phyloP scores from a whole-genome alignment of 768 basidiomycete species.

The Pisolithus albus region DNA sequence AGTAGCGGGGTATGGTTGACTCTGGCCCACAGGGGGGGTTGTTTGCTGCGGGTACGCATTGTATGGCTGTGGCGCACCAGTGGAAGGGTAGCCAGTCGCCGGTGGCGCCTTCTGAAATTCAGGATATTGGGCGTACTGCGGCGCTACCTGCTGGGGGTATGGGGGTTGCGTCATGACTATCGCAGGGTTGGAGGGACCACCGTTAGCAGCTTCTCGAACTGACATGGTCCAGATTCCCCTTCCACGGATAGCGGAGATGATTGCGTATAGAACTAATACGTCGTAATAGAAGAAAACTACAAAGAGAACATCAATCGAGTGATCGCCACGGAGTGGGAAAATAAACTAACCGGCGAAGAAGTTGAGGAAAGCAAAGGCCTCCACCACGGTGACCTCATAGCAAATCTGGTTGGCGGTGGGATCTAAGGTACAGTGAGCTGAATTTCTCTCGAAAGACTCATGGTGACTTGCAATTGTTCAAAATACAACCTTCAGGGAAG shows the following conservation, averaged over 20 bases:
- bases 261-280: slow-evolving; percentile 16
- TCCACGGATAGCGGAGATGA: slow-evolving; percentile 17
- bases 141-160: slow-evolving; percentile 2
- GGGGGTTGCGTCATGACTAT: slow-evolving; percentile 8
- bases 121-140: slow-evolving; percentile 4
- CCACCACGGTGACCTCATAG: slow-evolving; percentile 13
- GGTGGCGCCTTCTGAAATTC: not conserved
- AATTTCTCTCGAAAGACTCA: not conserved
- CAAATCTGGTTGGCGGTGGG: slow-evolving; percentile 9
- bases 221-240: slow-evolving; percentile 19
- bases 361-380: slow-evolving; percentile 15
- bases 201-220: slow-evolving; percentile 12
- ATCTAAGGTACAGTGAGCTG: not conserved
- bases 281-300: slow-evolving; percentile 21
- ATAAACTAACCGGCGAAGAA: slow-evolving; percentile 19
- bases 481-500: slow-evolving; percentile 16
- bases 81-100: not conserved
- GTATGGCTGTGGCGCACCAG: slow-evolving; percentile 4
- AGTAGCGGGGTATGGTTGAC: not conserved
- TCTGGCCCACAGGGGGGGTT: not conserved
- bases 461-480: slow-evolving; percentile 4
- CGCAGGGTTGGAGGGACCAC: not conserved
- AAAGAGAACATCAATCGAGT: not conserved
- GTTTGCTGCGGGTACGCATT: slow-evolving; percentile 7
- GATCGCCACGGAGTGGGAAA: not conserved